Base-by-base conservation (phyloP, 176 grass and related monocot species). In the Pontederia paniculata region DNA sequence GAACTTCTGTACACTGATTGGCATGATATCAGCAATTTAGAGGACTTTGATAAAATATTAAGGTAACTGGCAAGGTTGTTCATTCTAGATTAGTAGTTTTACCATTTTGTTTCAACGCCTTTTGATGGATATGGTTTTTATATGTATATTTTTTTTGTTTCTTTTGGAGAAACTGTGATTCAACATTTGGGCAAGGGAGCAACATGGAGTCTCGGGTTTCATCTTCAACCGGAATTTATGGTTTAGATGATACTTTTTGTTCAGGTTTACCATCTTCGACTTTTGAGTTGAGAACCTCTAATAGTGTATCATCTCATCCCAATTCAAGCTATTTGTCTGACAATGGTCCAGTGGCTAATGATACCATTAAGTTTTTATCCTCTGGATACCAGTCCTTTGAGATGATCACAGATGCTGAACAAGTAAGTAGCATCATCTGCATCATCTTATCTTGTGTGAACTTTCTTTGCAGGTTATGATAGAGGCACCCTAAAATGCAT, bases 181-280 rank as follows among this genome's bases (percentile, higher is more conserved):
- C 58, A 1, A 25, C 50, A 42, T 71, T 70, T 77, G 83, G 73
- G 54, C 57, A 58, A 42, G 82, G 63, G 46, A 68, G 52, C 63
- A 52, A 42, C 19, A 65, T 31, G 5, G 68, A 73, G 2, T 73
- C 70, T 8, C 73, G 57, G 51, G 44, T 71, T 3, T 28, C 76
- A 65, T 80, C 47, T 54, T 73, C 77, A 4, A 44, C 64, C 13
- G 43, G 31, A 8, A 19, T 52, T 52, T n/a, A 18, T 21, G 70
- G 31, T 56, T 55, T 6, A 43, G 65, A 49, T 42, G 70, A 41
- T 53, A 10, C 50, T 2, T 25, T 44, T 62, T 16, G 13, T 69
- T 53, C 31, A 45, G 16, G 1, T 43, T 62, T 45, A 12, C n/a
- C 44, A 10, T 62, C 14, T 15, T 62, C 42, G 7, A 47, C 12